Evolutionary conservation across 1,139 yeast genomes (phyloP).

Genomic region (Blastobotrys persicus): DNA sequence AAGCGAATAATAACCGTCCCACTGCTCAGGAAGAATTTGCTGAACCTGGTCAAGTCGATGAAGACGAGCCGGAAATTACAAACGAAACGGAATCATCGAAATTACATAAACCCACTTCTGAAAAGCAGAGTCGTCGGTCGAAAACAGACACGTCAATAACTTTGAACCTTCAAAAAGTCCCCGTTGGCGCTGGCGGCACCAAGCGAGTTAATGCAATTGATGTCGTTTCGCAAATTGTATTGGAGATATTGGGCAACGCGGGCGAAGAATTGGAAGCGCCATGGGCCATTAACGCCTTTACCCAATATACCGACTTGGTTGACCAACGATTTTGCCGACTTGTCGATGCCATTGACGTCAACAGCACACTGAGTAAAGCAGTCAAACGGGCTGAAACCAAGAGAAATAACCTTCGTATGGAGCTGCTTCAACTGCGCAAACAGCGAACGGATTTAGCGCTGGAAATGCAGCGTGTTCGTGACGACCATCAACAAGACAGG

Average conservation of each 20-base stretch:
- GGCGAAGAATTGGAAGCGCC: slow-evolving; percentile 8
- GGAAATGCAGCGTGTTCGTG: slow-evolving; percentile 23
- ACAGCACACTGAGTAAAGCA: slow-evolving; percentile 20
- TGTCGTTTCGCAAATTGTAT: slow-evolving; percentile 24
- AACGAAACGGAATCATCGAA: background rate
- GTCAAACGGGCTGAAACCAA: slow-evolving; percentile 23
- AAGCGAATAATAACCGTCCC: too few relatives aligned
- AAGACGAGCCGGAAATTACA: background rate
- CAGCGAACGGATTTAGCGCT: slow-evolving; percentile 22
- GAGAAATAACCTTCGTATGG: slow-evolving; percentile 23
- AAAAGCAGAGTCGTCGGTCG: background rate
- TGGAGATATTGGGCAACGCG: slow-evolving; percentile 19
- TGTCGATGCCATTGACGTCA: slow-evolving; percentile 26
- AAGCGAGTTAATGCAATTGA: slow-evolving; percentile 29
- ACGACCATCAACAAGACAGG: slow-evolving; percentile 15
- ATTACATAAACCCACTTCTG: background rate
- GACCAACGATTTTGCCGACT: slow-evolving; percentile 21
- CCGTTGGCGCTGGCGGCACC: slow-evolving; percentile 22
- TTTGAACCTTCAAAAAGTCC: slow-evolving; percentile 21
- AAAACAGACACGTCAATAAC: slow-evolving; percentile 12
- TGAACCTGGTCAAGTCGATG: too few relatives aligned
- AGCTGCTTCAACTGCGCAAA: slow-evolving; percentile 24
- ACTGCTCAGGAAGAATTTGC: background rate
- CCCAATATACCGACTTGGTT: slow-evolving; percentile 21
- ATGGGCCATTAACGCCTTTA: slow-evolving; percentile 11